A percentile compares a stretch with the other conserved stretches of the same genome.
Conservation (phyloP, 2,329 filamentous ascomycete genomes). For the Chaetothyriales sp. region DNA sequence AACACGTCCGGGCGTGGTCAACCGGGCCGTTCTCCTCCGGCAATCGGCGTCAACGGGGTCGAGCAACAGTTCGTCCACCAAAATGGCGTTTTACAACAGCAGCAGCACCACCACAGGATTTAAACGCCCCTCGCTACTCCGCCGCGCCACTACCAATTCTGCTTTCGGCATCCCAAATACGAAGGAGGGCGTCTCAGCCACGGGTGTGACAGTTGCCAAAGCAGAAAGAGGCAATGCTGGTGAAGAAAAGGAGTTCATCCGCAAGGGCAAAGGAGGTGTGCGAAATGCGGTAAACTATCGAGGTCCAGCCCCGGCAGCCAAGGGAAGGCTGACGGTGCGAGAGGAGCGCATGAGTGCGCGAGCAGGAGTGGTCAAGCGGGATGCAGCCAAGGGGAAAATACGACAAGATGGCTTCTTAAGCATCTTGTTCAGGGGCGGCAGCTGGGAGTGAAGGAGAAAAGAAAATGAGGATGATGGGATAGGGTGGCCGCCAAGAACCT, state of each 20-base stretch:
- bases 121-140: slow-evolving; percentile 13
- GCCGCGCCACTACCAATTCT: slow-evolving; percentile 17
- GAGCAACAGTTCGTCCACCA: slow-evolving; percentile 11
- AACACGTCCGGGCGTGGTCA: slow-evolving; percentile 27
- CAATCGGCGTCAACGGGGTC: slow-evolving; percentile 32
- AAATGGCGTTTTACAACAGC: slow-evolving; percentile 14
- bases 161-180: slow-evolving; percentile 10
- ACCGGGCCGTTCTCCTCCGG: slow-evolving; percentile 30
- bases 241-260: slow-evolving; percentile 16
- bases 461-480: background rate
- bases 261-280: slow-evolving; percentile 13
- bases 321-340: slow-evolving; percentile 8
- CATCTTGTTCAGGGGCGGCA: slow-evolving; percentile 11
- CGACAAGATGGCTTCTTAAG: slow-evolving; percentile 11
- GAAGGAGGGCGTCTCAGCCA: slow-evolving; percentile 14
- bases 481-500: background rate
- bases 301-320: background rate
- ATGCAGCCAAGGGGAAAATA: slow-evolving; percentile 8
- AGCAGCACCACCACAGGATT: slow-evolving; percentile 6
- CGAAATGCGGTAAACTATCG: slow-evolving; percentile 16
- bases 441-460: slow-evolving; percentile 9
- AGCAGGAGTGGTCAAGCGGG: slow-evolving; percentile 11
- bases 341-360: slow-evolving; percentile 17
- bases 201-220: slow-evolving; percentile 14
- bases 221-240: slow-evolving; percentile 14